Evolutionary conservation across 2,329 filamentous ascomycete genomes (phyloP).

Genomic region (Bipolaris oryzae): DNA sequence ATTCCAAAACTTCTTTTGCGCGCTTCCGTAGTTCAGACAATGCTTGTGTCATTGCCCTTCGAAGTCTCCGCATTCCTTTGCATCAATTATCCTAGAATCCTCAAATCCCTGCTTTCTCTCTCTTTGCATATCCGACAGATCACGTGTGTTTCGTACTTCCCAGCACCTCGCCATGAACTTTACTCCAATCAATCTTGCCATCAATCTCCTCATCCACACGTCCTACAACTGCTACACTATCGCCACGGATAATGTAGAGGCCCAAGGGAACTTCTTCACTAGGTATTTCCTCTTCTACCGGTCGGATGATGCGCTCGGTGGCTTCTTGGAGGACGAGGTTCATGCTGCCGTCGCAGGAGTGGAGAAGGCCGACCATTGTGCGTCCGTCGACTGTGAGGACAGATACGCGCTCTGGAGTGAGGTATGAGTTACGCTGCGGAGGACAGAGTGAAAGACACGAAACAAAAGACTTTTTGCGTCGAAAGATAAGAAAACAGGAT

Average conservation of each 20-base stretch:
- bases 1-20: not conserved
- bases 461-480: not conserved
- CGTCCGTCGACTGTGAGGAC: conserved; percentile 92
- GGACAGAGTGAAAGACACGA: not conserved
- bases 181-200: conserved; percentile 86
- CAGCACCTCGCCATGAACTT: conserved; percentile 84
- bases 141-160: conserved; percentile 77
- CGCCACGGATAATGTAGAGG: conserved; percentile 88
- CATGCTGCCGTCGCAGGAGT: conserved; percentile 88
- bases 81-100: not conserved
- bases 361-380: conserved; percentile 74
- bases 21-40: not conserved
- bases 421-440: conserved; percentile 11
- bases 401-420: conserved; percentile 77
- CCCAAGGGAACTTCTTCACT: conserved; percentile 83
- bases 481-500: not conserved
- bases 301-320: conserved; percentile 87
- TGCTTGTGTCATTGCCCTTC: not conserved
- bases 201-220: conserved; percentile 90
- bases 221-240: conserved; percentile 91
- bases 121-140: conserved; percentile 5
- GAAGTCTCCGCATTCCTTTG: too few relatives aligned
- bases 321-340: conserved; percentile 88
- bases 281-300: conserved; percentile 79
- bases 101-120: not conserved